These are phyloP conservation scores for Lactarius indigo DNA, from an alignment of 768 basidiomycete genomes.

Conservation along the genomic window DNA sequence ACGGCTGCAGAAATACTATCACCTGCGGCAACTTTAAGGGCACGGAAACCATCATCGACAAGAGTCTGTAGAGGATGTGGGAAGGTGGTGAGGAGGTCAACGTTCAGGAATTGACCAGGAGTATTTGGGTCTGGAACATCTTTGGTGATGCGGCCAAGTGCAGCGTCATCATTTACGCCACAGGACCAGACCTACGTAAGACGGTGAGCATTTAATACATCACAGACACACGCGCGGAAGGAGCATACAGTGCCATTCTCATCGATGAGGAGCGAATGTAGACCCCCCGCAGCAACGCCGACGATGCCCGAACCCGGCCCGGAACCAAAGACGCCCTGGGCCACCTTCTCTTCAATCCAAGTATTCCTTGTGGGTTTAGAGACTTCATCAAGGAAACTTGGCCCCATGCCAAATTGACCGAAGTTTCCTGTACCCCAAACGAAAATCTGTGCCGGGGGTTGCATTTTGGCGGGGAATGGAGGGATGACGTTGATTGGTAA, in stretches of 20 bases:
- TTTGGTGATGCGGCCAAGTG: constrained; percentile 74
- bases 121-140: constrained; percentile 56
- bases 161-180: constrained; percentile 85
- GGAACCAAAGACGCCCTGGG: constrained; percentile 65
- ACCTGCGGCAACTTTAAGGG: constrained; percentile 78
- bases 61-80: constrained; percentile 69
- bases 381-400: constrained; percentile 65
- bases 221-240: background rate
- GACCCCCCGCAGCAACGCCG: constrained; percentile 74
- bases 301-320: constrained; percentile 73
- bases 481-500: constrained; percentile 56
- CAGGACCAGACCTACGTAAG: constrained; percentile 71
- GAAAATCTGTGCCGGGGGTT: constrained; percentile 72
- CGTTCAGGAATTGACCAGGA: constrained; percentile 52
- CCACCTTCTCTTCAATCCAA: constrained; percentile 75
- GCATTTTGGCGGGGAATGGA: constrained; percentile 47
- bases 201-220: background rate
- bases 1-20: constrained; percentile 88
- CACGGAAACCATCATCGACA: constrained; percentile 76
- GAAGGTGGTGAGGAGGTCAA: constrained; percentile 47
- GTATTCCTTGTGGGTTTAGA: constrained; percentile 70
- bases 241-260: constrained; percentile 81
- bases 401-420: constrained; percentile 93
- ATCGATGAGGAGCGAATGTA: constrained; percentile 87
- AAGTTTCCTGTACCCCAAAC: constrained; percentile 92